Percentiles rank a stretch among this genome's conserved stretches.
Conservation (phyloP, 2,329 filamentous ascomycete genomes). For the Phyllosticta citriasiana region DNA sequence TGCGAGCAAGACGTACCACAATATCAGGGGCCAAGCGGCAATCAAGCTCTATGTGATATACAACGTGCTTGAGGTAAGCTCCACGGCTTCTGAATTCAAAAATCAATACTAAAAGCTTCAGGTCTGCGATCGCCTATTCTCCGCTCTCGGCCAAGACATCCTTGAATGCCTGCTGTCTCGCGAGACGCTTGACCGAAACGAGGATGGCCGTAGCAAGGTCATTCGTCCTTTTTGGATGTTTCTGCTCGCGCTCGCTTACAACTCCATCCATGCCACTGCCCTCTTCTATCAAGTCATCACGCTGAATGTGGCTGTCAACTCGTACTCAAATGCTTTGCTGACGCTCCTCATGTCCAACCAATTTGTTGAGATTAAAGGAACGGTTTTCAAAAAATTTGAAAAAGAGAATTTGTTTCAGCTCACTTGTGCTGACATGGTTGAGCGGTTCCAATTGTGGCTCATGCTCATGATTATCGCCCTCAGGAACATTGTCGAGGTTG, state of each 20-base stretch:
- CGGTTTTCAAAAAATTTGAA: slow-evolving; percentile 97
- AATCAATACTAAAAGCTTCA: slow-evolving; percentile 98
- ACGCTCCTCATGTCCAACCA: slow-evolving; percentile 93
- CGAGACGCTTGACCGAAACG: slow-evolving; percentile 80
- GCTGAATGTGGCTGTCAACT: slow-evolving; percentile 95
- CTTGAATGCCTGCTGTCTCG: slow-evolving; percentile 90
- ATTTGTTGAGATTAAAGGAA: slow-evolving; percentile 97
- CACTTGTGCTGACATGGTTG: slow-evolving; percentile 91
- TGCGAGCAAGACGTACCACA: slow-evolving; percentile 95
- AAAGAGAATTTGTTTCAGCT: slow-evolving; percentile 97
- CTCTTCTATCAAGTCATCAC: slow-evolving; percentile 98
- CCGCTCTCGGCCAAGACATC: slow-evolving; percentile 88
- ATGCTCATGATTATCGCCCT: slow-evolving; percentile 95
- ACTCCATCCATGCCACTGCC: slow-evolving; percentile 73
- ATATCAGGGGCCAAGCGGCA: slow-evolving; percentile 87
- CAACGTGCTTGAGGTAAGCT: slow-evolving; percentile 75
- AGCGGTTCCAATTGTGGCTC: slow-evolving; percentile 94
- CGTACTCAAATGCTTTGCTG: slow-evolving; percentile 89
- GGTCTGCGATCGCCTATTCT: slow-evolving; percentile 79
- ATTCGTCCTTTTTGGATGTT: slow-evolving; percentile 88
- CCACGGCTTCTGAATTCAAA: slow-evolving; percentile 84
- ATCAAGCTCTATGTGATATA: slow-evolving; percentile 99
- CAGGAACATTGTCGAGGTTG: slow-evolving; percentile 92
- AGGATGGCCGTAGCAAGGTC: slow-evolving; percentile 83
- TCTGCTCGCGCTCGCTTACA: slow-evolving; percentile 74